Percentiles rank a stretch among this genome's conserved stretches.
Evolutionary conservation across 1,284 basidiomycete genomes (phyloP).

Genomic region (Pascua guehoae): DNA sequence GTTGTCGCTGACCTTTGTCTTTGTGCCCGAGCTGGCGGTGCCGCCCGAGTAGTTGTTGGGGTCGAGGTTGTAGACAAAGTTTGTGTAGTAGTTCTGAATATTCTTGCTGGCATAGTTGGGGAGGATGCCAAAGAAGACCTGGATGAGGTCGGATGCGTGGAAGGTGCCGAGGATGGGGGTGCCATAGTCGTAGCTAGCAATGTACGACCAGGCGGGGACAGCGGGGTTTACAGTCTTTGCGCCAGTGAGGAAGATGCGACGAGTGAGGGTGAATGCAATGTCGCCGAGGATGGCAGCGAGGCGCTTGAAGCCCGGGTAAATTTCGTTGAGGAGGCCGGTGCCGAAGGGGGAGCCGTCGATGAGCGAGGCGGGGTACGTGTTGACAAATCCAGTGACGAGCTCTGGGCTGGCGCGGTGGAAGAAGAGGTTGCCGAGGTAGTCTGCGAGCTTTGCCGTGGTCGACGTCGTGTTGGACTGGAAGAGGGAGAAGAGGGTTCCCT

Average conservation of each 20-base stretch:
- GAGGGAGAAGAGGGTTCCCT: slow-evolving; percentile 15
- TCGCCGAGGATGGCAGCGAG: slow-evolving; percentile 15
- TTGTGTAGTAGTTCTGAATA: slow-evolving; percentile 19
- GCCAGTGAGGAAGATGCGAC: slow-evolving; percentile 11
- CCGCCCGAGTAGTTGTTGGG: slow-evolving; percentile 16
- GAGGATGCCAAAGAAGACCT: slow-evolving; percentile 19
- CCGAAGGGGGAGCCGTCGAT: slow-evolving; percentile 21
- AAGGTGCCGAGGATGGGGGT: slow-evolving; percentile 18
- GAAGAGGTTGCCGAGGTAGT: slow-evolving; percentile 25
- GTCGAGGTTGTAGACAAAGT: slow-evolving; percentile 23
- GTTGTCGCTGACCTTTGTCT: slow-evolving; percentile 8
- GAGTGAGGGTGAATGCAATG: slow-evolving; percentile 14
- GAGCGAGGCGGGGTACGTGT: slow-evolving; percentile 26
- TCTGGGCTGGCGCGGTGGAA: slow-evolving; percentile 17
- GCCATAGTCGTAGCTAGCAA: slow-evolving; percentile 15
- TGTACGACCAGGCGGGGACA: slow-evolving; percentile 19
- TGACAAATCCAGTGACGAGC: slow-evolving; percentile 21
- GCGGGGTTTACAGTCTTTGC: slow-evolving; percentile 5
- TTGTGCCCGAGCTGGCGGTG: neutral
- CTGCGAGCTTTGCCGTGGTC: slow-evolving; percentile 12
- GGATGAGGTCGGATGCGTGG: slow-evolving; percentile 15
- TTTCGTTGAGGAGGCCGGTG: slow-evolving; percentile 16
- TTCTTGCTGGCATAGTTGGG: slow-evolving; percentile 14
- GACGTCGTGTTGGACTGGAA: slow-evolving; percentile 30
- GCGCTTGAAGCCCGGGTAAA: slow-evolving; percentile 21